These are phyloP conservation scores for Endocarpon pusillum DNA, from an alignment of 495 filamentous ascomycete genomes.

Conservation along the genomic window DNA sequence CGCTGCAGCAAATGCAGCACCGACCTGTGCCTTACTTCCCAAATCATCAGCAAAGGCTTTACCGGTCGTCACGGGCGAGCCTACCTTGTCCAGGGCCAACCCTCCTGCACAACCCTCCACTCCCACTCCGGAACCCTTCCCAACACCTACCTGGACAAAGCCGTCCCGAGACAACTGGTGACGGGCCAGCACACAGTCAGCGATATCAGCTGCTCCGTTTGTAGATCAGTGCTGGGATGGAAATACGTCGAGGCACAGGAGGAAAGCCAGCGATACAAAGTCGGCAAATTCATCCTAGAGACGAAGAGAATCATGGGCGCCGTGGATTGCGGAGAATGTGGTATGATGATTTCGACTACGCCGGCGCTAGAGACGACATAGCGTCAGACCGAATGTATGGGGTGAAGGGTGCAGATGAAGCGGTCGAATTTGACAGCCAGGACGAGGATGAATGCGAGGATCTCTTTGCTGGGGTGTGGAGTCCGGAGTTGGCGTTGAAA, in stretches of 20 bases:
- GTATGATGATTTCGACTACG: too few relatives aligned
- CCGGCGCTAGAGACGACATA: neutral
- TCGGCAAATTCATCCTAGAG: conserved; percentile 94
- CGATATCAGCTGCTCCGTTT: conserved; percentile 38
- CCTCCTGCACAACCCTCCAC: conserved; percentile 7
- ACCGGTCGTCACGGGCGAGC: conserved; percentile 86
- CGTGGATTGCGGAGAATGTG: too few relatives aligned
- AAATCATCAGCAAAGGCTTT: conserved; percentile 85
- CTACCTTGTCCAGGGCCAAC: conserved; percentile 51
- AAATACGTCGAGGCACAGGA: conserved; percentile 83
- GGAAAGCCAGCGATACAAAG: conserved; percentile 70
- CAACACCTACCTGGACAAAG: conserved; percentile 41
- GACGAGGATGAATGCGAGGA: conserved; percentile 95
- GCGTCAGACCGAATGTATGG: too few relatives aligned
- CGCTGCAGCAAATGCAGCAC: conserved; percentile 56
- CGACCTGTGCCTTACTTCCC: conserved; percentile 56
- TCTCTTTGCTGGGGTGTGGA: conserved; percentile 79
- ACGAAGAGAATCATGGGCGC: conserved; percentile 53
- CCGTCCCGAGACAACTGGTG: conserved; percentile 56
- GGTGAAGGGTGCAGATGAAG: conserved; percentile 15
- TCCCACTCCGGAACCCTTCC: conserved; percentile 17
- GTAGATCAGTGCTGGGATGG: conserved; percentile 66
- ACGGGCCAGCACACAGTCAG: conserved; percentile 57
- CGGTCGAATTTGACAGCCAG: conserved; percentile 67
- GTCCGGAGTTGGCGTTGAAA: conserved; percentile 43